phyloP scores from a whole-genome alignment of 306 rosid species.

The Mimosa pudica region DNA sequence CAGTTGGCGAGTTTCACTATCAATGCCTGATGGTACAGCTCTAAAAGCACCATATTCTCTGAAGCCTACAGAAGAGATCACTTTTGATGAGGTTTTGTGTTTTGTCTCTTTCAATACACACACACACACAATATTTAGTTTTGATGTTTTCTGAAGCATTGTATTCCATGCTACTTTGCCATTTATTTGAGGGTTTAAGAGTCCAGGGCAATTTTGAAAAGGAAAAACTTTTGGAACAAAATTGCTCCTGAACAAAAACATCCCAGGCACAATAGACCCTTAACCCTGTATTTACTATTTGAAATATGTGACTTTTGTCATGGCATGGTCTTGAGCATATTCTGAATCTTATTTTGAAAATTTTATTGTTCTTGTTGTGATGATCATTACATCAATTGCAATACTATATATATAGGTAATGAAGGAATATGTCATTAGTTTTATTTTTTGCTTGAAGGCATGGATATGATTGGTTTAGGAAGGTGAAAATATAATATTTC shows the following conservation, averaged over 20 bases:
- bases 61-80: slow-evolving; percentile 52
- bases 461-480: not conserved
- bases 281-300: not conserved
- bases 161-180: not conserved
- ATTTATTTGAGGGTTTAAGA: not conserved
- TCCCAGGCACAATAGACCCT: no score
- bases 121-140: not conserved
- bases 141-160: not conserved
- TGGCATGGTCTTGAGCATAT: not conserved
- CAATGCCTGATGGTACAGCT: slow-evolving; percentile 63
- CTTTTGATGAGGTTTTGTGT: slow-evolving; percentile 67
- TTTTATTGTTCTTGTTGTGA: not conserved
- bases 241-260: no score
- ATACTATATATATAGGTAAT: not conserved
- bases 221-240: no score
- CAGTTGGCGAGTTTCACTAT: slow-evolving; percentile 76
- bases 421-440: slow-evolving; percentile 18
- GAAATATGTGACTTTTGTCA: not conserved
- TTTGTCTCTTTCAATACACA: slow-evolving; percentile 13
- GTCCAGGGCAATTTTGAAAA: no score
- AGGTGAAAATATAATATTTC: not conserved
- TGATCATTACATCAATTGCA: not conserved
- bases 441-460: slow-evolving; percentile 23
- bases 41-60: slow-evolving; percentile 71
- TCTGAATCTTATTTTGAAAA: not conserved